These are phyloP conservation scores for Oemleria cerasiformis DNA, from an alignment of 306 rosid genomes.

Conservation along the genomic window DNA sequence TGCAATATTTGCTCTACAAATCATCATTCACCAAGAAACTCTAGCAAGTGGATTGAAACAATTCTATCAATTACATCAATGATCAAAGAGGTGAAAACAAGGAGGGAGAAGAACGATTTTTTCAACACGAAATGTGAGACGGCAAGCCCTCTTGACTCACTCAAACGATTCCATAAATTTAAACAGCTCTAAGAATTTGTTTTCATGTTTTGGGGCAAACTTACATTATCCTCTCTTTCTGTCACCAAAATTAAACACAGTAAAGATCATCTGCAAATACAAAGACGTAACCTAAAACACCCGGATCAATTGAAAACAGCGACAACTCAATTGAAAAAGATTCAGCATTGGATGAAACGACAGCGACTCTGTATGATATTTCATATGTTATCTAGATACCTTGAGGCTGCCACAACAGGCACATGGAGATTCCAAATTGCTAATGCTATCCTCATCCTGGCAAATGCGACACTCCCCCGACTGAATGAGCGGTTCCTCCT, in stretches of 20 bases:
- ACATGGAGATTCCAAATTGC: slow-evolving; percentile 84
- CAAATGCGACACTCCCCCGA: slow-evolving; percentile 92
- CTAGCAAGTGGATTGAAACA: not conserved
- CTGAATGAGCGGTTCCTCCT: slow-evolving; percentile 73
- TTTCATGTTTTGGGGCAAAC: not conserved
- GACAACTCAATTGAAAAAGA: not conserved
- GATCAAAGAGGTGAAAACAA: not conserved
- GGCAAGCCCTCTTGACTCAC: not conserved
- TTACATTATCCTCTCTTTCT: not conserved
- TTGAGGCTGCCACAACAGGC: slow-evolving; percentile 93
- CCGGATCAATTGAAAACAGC: not conserved
- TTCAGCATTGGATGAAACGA: not conserved
- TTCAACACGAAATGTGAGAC: not conserved
- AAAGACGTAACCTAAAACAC: not conserved
- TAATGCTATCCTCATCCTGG: slow-evolving; percentile 77
- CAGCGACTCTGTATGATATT: not conserved
- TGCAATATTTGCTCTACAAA: not conserved
- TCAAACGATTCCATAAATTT: not conserved
- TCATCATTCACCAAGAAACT: not conserved
- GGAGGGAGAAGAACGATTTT: not conserved
- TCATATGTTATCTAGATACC: slow-evolving; percentile 34
- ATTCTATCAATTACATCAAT: not conserved
- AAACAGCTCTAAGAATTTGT: not conserved
- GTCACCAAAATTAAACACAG: not conserved
- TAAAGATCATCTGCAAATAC: not conserved